A percentile compares a stretch with the other conserved stretches of the same genome.
Conservation (phyloP, 768 basidiomycete genomes). For the Mycena filopes region DNA sequence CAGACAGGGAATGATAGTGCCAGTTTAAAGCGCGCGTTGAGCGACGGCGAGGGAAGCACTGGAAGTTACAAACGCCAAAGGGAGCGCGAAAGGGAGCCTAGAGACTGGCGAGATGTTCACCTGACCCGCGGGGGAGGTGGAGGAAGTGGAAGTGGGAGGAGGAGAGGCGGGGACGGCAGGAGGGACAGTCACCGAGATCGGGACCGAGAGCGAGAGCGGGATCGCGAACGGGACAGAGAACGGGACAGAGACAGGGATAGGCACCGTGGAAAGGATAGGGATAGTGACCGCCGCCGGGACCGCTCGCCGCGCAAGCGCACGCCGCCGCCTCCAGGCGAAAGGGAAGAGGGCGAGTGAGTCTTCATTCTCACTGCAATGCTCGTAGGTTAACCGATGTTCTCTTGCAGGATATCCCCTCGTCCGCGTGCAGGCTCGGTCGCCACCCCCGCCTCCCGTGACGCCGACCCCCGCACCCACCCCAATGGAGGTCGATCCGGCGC, state of each 20-base stretch:
- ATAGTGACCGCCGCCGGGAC: slow-evolving; percentile 38
- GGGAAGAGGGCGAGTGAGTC: slow-evolving; percentile 96
- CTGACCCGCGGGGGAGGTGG: slow-evolving; percentile 55
- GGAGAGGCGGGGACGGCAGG: slow-evolving; percentile 40
- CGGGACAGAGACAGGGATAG: slow-evolving; percentile 20
- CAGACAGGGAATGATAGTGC: slow-evolving; percentile 30
- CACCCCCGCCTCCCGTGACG: slow-evolving; percentile 37
- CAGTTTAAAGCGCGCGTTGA: slow-evolving; percentile 77
- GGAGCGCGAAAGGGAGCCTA: slow-evolving; percentile 54
- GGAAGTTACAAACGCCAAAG: slow-evolving; percentile 64
- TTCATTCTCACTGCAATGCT: slow-evolving; percentile 34
- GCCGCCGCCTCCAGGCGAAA: slow-evolving; percentile 54
- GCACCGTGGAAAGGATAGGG: slow-evolving; percentile 10
- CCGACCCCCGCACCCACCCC: slow-evolving; percentile 38
- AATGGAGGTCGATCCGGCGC: slow-evolving; percentile 52
- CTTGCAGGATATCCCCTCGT: no score
- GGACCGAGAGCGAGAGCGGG: slow-evolving; percentile 41
- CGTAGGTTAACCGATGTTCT: no score
- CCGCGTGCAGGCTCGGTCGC: slow-evolving; percentile 42
- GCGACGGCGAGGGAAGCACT: slow-evolving; percentile 55
- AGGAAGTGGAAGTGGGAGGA: slow-evolving; percentile 48
- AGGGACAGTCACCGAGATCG: slow-evolving; percentile 42
- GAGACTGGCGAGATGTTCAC: slow-evolving; percentile 79
- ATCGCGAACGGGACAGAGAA: slow-evolving; percentile 34
- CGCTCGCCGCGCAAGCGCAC: slow-evolving; percentile 33